phyloP scores from a whole-genome alignment of 1,139 yeast genomes.

The Kazachstania sp. region DNA sequence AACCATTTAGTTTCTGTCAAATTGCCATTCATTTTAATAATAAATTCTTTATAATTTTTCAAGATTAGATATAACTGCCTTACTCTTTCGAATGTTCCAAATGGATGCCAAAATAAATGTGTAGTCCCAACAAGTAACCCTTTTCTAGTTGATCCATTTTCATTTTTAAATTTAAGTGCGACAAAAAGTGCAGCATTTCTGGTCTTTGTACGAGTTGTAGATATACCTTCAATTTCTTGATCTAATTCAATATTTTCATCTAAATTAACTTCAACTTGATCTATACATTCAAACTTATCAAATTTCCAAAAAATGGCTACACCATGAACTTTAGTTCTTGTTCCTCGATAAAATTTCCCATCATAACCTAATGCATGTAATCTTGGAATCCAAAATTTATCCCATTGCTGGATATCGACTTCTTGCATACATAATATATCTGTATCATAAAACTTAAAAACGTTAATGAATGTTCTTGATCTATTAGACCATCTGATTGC shows the following conservation, averaged over 20 bases:
- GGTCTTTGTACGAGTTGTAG: conserved; percentile 46
- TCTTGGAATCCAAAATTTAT: conserved; percentile 50
- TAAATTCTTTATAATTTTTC: conserved; percentile 42
- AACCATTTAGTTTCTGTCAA: conserved; percentile 4
- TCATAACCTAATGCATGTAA: conserved; percentile 47
- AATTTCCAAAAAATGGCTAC: conserved; percentile 50
- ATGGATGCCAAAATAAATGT: conserved; percentile 86
- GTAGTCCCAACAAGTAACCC: conserved; percentile 69
- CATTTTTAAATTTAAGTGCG: conserved; percentile 41
- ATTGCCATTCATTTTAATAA: conserved; percentile 29
- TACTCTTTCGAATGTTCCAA: conserved; percentile 74
- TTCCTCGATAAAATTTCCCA: conserved; percentile 42
- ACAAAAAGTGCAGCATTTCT: conserved; percentile 57
- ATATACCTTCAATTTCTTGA: conserved; percentile 17
- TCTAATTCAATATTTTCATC: conserved; percentile 42
- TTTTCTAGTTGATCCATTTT: conserved; percentile 24
- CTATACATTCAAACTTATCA: conserved; percentile 36
- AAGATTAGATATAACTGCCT: conserved; percentile 61
- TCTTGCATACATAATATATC: conserved; percentile 73
- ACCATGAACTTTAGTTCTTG: conserved; percentile 61
- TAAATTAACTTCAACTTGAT: conserved; percentile 43
- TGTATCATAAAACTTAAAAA: conserved; percentile 51
- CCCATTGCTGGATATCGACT: conserved; percentile 52
- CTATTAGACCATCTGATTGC: conserved; percentile 69
- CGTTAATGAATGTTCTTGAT: conserved; percentile 50